Evolutionary conservation across 805 yeast genomes (phyloP).

Genomic region (Metschnikowia orientalis): DNA sequence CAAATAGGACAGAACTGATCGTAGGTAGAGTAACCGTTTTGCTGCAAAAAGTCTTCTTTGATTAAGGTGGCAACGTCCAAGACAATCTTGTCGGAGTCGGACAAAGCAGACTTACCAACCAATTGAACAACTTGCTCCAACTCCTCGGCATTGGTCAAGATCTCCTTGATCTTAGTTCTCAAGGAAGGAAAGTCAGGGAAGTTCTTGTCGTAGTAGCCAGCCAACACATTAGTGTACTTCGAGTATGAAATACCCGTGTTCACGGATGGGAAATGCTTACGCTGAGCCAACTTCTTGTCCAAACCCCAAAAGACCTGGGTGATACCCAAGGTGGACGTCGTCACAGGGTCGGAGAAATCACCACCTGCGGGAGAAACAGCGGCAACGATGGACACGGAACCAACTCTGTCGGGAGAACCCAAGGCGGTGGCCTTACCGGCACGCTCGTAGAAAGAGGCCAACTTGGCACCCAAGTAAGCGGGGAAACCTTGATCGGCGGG

Average conservation of each 20-base stretch:
- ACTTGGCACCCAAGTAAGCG: slow-evolving; percentile 96
- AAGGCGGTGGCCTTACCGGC: slow-evolving; percentile 95
- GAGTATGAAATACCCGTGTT: slow-evolving; percentile 96
- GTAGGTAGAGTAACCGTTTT: slow-evolving; percentile 96
- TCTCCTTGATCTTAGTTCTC: slow-evolving; percentile 91
- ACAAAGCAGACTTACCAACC: slow-evolving; percentile 96
- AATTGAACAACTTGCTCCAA: slow-evolving; percentile 98
- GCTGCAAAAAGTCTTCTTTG: slow-evolving; percentile 98
- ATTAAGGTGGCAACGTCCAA: slow-evolving; percentile 87
- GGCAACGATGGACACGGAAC: slow-evolving; percentile 98
- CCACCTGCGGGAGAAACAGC: slow-evolving; percentile 99
- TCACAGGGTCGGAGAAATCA: slow-evolving; percentile 99
- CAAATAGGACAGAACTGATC: slow-evolving; percentile 99
- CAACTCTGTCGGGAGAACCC: slow-evolving; percentile 94
- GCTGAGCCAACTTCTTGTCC: slow-evolving; percentile 97
- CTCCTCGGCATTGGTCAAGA: slow-evolving; percentile 94
- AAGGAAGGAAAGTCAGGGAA: slow-evolving; percentile 88
- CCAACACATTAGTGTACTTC: slow-evolving; percentile 71
- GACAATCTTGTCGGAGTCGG: slow-evolving; percentile 95
- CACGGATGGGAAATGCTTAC: slow-evolving; percentile 99
- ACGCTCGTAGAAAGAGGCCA: slow-evolving; percentile 98
- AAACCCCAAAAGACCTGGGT: slow-evolving; percentile 99
- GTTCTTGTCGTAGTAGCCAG: slow-evolving; percentile 77
- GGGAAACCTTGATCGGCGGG: slow-evolving; percentile 99
- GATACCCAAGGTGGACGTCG: slow-evolving; percentile 96